Conservation (phyloP, 495 filamentous ascomycete species). For the Bombardia bombarda region DNA sequence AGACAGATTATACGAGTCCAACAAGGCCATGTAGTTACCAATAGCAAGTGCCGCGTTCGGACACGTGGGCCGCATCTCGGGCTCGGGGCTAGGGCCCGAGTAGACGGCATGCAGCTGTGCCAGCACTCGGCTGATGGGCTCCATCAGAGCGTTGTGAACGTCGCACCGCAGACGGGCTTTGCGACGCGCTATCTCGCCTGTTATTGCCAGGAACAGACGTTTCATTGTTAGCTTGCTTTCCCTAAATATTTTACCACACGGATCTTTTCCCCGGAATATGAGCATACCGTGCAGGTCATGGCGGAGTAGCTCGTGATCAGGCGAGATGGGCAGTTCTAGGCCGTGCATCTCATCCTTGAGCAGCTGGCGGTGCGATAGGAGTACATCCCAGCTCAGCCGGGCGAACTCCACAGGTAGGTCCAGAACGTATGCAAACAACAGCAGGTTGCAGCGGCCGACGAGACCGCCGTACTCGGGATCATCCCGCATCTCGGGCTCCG, state of each 20-base stretch:
- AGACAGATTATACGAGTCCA: conserved; percentile 7
- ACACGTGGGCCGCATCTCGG: conserved; percentile 1
- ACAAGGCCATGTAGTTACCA: conserved; percentile 9
- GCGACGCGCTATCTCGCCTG: conserved; percentile 9
- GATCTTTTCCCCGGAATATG: no score
- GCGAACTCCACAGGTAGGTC: conserved; percentile 9
- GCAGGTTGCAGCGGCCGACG: conserved; percentile 2
- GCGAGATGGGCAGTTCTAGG: conserved; percentile 8
- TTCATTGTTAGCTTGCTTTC: no score
- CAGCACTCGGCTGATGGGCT: conserved; percentile 5
- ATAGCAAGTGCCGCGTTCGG: conserved; percentile 9
- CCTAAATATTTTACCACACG: no score
- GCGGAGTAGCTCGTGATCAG: conserved; percentile 8
- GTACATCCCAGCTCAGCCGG: conserved; percentile 9
- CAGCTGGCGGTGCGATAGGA: conserved; percentile 7
- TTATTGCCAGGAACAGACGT: no score
- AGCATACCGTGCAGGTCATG: conserved; percentile 12
- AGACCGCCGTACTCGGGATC: conserved; percentile 7
- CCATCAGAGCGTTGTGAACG: conserved; percentile 7
- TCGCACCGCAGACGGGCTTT: conserved; percentile 11
- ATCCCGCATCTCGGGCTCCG: neutral
- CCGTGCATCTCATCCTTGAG: conserved; percentile 8
- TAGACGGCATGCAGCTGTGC: neutral
- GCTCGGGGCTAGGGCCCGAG: neutral
- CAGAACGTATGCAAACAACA: conserved; percentile 13